Evolutionary conservation across 1,284 basidiomycete genomes (phyloP), one percentile per base, ranked within the genome.

Genomic region (Phylloporus sp.): DNA sequence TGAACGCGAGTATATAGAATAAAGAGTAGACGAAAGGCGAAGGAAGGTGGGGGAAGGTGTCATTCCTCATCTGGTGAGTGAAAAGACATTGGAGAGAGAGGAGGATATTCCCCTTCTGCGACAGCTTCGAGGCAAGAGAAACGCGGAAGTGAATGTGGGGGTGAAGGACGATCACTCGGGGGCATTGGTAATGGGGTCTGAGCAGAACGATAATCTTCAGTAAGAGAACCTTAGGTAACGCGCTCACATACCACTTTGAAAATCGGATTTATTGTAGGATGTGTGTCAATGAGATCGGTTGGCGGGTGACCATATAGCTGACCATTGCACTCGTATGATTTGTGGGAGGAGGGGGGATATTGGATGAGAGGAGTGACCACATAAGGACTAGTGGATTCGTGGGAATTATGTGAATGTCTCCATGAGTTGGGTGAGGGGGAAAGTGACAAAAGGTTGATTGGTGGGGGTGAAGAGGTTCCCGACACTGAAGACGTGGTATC

Each of bases 221-320:
- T 73, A 71, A 47, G 76, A 70, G 72, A 71, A 74, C 74, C 76
- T 69, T 70, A 71, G 77, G 75, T 37, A 25, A 77, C 70, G 81
- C 68, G 78, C 72, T 72, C 78, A 85, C 94, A 86, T 81, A 95
- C 94, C 81, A 96, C 94, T 87, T 93, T 91, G 85, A 96, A 96
- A 81, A 95, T 95, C 49, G 94, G 94, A 80, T 96, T 95, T 76
- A 95, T 94, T 49, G 85, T 86, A 63, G 89, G 87, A 77, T 90
- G 89, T 35, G 89, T 82, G 70, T 86, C 87, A 53, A 84, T 81
- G 62, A 85, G 84, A 52, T 88, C 85, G 74, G 85, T 86, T 71
- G 87, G 81, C 4, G 85, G 84, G 71, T 82, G 82, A 52, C 79
- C 78, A 63, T 82, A 81, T 57, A 82, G 67, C 64, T 82, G 83